Conservation (phyloP, 352 stramenopile genomes). For the Globisporangium emineosum region DNA sequence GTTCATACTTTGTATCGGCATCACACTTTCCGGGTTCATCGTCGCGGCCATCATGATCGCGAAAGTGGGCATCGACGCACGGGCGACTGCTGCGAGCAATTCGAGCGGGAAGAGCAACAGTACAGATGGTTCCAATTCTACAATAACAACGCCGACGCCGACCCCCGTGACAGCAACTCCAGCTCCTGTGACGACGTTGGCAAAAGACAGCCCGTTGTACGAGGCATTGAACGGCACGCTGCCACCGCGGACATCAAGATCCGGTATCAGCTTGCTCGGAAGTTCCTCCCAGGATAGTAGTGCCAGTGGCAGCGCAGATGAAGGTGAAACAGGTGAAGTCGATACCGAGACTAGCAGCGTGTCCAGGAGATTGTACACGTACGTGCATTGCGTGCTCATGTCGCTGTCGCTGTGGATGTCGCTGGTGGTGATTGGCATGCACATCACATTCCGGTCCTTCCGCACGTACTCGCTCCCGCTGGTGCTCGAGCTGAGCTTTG, state of each 20-base stretch:
- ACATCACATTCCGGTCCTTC: conserved; percentile 70
- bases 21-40: conserved; percentile 62
- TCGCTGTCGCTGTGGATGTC: conserved; percentile 74
- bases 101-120: conserved; percentile 16
- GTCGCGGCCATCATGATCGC: conserved; percentile 58
- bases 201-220: conserved; percentile 16
- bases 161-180: conserved; percentile 9
- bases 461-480: conserved; percentile 71
- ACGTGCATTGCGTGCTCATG: conserved; percentile 73
- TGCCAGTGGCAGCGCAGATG: neutral
- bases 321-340: conserved; percentile 1
- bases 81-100: conserved; percentile 17
- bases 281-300: neutral
- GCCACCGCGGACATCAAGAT: conserved; percentile 14
- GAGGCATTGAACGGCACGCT: conserved; percentile 19
- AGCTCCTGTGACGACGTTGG: conserved; percentile 13
- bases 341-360: conserved; percentile 11
- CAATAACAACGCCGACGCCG: conserved; percentile 6
- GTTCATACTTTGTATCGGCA: conserved; percentile 51
- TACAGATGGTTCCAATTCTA: neutral
- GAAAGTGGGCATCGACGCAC: conserved; percentile 34
- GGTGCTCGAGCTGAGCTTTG: conserved; percentile 60
- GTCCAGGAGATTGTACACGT: conserved; percentile 46
- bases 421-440: conserved; percentile 71
- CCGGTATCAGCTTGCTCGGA: conserved; percentile 21